phyloP scores from a whole-genome alignment of 257 asterid genomes.

The Jasminum sambac region DNA sequence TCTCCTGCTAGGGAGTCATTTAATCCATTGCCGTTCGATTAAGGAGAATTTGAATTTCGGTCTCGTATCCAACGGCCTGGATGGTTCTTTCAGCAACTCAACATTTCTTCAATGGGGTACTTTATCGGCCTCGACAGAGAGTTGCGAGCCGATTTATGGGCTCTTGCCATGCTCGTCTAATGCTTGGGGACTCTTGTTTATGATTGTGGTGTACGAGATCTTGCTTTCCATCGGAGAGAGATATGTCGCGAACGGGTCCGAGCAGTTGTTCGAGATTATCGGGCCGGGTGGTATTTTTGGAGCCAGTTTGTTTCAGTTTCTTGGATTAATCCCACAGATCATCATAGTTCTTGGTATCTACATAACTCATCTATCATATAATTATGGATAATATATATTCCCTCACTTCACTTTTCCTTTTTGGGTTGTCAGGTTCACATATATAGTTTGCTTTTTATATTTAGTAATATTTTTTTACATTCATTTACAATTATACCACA shows the following conservation, averaged over 20 bases:
- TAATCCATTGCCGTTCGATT: constrained; percentile 39
- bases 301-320: constrained; percentile 60
- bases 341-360: constrained; percentile 57
- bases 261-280: constrained; percentile 44
- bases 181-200: constrained; percentile 53
- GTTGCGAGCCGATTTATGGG: constrained; percentile 54
- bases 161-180: constrained; percentile 60
- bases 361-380: too few species aligned
- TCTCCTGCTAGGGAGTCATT: constrained; percentile 30
- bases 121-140: constrained; percentile 30
- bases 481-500: too few species aligned
- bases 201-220: constrained; percentile 49
- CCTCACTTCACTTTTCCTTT: too few species aligned
- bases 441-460: too few species aligned
- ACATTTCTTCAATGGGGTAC: constrained; percentile 24
- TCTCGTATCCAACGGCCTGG: constrained; percentile 32
- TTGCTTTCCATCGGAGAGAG: constrained; percentile 44
- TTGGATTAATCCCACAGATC: constrained; percentile 59
- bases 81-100: neutral
- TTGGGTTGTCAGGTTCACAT: too few species aligned
- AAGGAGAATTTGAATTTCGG: constrained; percentile 19
- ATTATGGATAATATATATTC: too few species aligned
- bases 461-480: too few species aligned
- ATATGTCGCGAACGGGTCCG: constrained; percentile 51
- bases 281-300: constrained; percentile 61